Percentiles rank a stretch among this genome's conserved stretches.
These are phyloP conservation scores for Alternaria conjuncta DNA, from an alignment of 2,329 filamentous ascomycete species.

Conservation along the genomic window DNA sequence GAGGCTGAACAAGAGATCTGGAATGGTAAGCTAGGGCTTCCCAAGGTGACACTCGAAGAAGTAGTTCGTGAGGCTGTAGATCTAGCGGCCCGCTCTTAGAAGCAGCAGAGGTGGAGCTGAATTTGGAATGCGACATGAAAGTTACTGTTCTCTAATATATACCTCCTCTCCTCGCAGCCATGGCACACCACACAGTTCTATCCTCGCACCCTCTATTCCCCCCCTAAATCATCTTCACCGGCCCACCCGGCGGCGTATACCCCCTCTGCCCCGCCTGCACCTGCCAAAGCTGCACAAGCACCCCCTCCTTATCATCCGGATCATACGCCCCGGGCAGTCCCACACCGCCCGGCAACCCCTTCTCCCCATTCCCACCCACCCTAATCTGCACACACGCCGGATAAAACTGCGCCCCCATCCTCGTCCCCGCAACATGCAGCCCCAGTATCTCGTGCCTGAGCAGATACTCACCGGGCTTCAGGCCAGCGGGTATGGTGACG, in stretches of 20 bases:
- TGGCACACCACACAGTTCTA: no score
- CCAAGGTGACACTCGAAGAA: slow-evolving; percentile 23
- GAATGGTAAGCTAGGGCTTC: slow-evolving; percentile 29
- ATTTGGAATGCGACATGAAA: fast-evolving
- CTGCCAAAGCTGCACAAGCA: slow-evolving; percentile 24
- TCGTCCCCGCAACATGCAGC: slow-evolving; percentile 21
- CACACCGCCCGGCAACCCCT: slow-evolving; percentile 22
- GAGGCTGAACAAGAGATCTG: slow-evolving; percentile 28
- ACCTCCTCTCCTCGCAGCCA: no score
- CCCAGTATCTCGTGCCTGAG: slow-evolving; percentile 29
- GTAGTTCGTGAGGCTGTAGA: slow-evolving; percentile 11
- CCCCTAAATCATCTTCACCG: slow-evolving; percentile 17
- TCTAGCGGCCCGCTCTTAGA: background rate
- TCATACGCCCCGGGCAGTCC: slow-evolving; percentile 30
- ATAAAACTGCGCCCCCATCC: slow-evolving; percentile 29
- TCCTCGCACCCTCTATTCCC: no score
- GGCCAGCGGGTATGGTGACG: slow-evolving; percentile 37
- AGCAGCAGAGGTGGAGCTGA: fast-evolving
- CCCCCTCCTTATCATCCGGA: slow-evolving; percentile 25
- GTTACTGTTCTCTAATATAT: no score
- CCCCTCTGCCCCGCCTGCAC: slow-evolving; percentile 16
- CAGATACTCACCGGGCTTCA: slow-evolving; percentile 39
- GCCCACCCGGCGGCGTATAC: slow-evolving; percentile 27
- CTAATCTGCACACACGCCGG: slow-evolving; percentile 24
- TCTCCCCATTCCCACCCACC: slow-evolving; percentile 17